Conservation (phyloP, 108 stramenopile species). For the Seminavis robusta region DNA sequence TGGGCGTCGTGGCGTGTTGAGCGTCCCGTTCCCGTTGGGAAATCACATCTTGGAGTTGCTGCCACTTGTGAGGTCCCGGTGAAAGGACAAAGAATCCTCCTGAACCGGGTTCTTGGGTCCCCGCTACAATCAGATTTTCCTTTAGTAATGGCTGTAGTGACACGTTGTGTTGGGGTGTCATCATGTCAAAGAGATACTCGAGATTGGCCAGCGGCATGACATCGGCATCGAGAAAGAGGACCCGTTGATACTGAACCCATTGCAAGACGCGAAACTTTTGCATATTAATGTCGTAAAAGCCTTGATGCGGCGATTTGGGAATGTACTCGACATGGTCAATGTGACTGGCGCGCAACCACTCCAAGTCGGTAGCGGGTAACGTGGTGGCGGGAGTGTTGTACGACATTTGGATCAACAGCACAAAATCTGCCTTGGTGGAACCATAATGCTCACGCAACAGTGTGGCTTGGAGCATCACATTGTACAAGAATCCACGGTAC, state of each 20-base stretch:
- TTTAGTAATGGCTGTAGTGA: conserved; percentile 25
- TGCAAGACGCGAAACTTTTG: conserved; percentile 36
- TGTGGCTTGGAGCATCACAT: conserved; percentile 27
- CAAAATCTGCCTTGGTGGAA: conserved; percentile 30
- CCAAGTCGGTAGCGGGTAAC: conserved; percentile 2
- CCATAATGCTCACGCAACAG: conserved; percentile 23
- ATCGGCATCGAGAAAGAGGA: conserved; percentile 62
- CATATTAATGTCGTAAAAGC: no score
- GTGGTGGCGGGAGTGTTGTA: background rate
- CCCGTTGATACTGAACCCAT: conserved; percentile 40
- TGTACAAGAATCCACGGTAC: conserved; percentile 33
- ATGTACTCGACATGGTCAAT: background rate
- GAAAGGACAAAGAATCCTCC: conserved; percentile 42
- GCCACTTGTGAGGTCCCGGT: no score
- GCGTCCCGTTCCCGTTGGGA: conserved; percentile 13
- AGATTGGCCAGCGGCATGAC: conserved; percentile 45
- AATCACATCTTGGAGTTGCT: conserved; percentile 7
- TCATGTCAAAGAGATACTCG: conserved; percentile 44
- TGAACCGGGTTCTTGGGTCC: conserved; percentile 27
- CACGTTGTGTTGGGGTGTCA: background rate
- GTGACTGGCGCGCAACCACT: conserved; percentile 4
- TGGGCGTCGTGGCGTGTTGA: no score
- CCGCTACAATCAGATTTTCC: conserved; percentile 35
- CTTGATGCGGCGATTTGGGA: no score
- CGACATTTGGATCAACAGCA: conserved; percentile 22